phyloP scores from a whole-genome alignment of 148 eudicot species.

The Nepenthes gracilis region DNA sequence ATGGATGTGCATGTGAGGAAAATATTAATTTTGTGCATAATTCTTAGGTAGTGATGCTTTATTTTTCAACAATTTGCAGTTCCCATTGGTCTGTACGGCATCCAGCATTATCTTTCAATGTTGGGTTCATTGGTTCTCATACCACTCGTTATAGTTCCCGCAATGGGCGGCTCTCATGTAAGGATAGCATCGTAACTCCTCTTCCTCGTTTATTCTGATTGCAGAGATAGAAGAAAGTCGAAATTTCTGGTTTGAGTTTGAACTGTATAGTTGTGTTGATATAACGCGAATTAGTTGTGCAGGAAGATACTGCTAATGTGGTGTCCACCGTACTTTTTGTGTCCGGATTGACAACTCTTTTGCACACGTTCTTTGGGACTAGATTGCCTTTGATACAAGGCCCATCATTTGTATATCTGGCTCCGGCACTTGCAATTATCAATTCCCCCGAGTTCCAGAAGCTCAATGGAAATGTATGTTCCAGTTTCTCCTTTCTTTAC shows the following conservation, averaged over 20 bases:
- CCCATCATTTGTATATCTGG: conserved; percentile 89
- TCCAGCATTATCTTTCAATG: conserved; percentile 85
- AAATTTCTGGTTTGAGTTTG: background rate
- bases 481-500: background rate
- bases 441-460: conserved; percentile 86
- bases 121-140: conserved; percentile 83
- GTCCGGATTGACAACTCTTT: conserved; percentile 80
- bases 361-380: conserved; percentile 79
- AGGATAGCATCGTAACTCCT: conserved; percentile 22
- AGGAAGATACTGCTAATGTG: conserved; percentile 93
- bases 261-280: conserved; percentile 17
- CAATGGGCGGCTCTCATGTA: conserved; percentile 93
- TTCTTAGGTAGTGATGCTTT: background rate
- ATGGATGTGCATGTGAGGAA: background rate
- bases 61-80: conserved; percentile 36
- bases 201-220: conserved; percentile 3
- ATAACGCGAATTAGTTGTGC: conserved; percentile 51
- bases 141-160: conserved; percentile 90
- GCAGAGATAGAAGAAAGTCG: background rate
- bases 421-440: conserved; percentile 86
- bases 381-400: conserved; percentile 96
- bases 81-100: conserved; percentile 77
- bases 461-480: conserved; percentile 73
- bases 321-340: conserved; percentile 86
- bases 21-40: background rate